Percentiles rank a stretch among this genome's conserved stretches.
phyloP scores from a whole-genome alignment of 805 yeast genomes.

The Saturnispora serradocipensis region DNA sequence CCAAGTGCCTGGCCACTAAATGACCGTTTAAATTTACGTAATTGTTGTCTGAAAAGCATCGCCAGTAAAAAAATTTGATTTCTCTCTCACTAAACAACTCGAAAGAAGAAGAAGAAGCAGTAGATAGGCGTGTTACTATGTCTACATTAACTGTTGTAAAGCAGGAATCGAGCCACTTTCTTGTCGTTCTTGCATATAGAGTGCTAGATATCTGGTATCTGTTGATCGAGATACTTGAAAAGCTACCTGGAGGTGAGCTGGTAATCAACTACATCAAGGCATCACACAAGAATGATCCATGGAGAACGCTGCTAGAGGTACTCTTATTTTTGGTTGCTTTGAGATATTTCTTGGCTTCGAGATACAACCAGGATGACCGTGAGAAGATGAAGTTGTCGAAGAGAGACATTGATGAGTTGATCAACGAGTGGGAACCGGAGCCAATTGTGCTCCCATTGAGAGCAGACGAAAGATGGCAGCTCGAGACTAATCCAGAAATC shows the following conservation, averaged over 20 bases:
- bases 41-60: neutral
- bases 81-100: neutral
- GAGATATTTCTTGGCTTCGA: constrained; percentile 70
- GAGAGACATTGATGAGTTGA: constrained; percentile 69
- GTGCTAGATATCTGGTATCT: constrained; percentile 21
- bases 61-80: neutral
- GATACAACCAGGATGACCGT: constrained; percentile 65
- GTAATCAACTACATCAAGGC: constrained; percentile 65
- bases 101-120: neutral
- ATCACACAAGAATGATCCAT: constrained; percentile 89
- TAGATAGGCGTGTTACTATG: neutral
- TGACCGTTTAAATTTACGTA: neutral
- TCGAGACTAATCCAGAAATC: constrained; percentile 54
- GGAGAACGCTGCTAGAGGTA: constrained; percentile 76
- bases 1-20: neutral
- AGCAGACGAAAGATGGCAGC: constrained; percentile 49
- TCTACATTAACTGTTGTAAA: constrained; percentile 10
- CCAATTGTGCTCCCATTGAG: constrained; percentile 56
- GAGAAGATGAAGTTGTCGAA: constrained; percentile 53
- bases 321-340: constrained; percentile 72
- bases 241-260: constrained; percentile 48
- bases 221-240: constrained; percentile 16
- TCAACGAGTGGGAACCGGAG: constrained; percentile 89
- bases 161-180: constrained; percentile 19
- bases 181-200: constrained; percentile 20